These are phyloP conservation scores for Lecanosticta acicola DNA, from an alignment of 2,329 filamentous ascomycete species.

Conservation along the genomic window DNA sequence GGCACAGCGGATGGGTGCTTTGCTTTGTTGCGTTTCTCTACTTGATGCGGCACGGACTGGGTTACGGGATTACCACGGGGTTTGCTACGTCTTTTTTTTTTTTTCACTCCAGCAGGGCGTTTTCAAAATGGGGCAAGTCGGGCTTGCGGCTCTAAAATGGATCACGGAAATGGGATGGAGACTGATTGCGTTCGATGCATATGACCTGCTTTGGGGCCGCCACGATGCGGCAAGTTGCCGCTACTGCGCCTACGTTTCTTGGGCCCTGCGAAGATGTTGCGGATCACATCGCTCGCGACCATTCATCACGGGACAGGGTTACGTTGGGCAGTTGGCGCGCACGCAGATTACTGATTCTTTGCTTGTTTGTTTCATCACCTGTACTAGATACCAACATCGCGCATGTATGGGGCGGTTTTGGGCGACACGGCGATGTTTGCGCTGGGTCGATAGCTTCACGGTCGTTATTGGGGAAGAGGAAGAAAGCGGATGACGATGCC, in stretches of 20 bases:
- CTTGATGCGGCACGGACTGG: slow-evolving; percentile 9
- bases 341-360: neutral
- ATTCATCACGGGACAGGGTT: slow-evolving; percentile 5
- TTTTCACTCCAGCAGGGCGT: slow-evolving; percentile 7
- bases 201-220: slow-evolving; percentile 4
- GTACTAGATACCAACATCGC: slow-evolving; percentile 7
- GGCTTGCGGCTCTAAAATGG: slow-evolving; percentile 6
- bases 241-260: neutral
- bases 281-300: neutral
- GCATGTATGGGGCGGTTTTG: neutral
- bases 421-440: neutral
- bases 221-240: neutral
- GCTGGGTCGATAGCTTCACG: neutral
- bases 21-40: slow-evolving; percentile 3
- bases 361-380: neutral
- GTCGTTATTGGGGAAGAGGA: neutral
- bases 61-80: neutral
- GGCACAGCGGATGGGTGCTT: slow-evolving; percentile 4
- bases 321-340: neutral
- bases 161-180: neutral
- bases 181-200: slow-evolving; percentile 7
- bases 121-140: slow-evolving; percentile 3
- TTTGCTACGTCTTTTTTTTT: slow-evolving; percentile 1
- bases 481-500: neutral
- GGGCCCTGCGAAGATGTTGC: neutral